Conservation (phyloP, 257 asterid genomes). For the Nicotiana undulata region DNA sequence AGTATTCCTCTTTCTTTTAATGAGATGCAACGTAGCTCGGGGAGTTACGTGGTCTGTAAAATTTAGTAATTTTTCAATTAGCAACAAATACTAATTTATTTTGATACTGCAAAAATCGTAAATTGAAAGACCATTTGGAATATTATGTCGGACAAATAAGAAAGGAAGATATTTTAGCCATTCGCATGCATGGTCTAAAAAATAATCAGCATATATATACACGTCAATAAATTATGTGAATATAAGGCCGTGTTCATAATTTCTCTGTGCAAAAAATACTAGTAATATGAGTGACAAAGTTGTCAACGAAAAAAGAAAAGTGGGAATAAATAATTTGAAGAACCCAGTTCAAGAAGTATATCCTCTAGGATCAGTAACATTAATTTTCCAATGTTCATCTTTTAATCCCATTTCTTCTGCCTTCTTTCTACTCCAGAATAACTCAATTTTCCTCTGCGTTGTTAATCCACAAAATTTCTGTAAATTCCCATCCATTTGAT, state of each 20-base stretch:
- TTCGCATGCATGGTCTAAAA: neutral
- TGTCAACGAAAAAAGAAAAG: neutral
- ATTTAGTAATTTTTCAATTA: neutral
- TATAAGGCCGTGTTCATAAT: neutral
- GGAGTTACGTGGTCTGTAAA: neutral
- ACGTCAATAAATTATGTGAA: neutral
- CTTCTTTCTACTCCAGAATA: constrained; percentile 50
- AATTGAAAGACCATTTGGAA: neutral
- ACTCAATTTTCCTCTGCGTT: constrained; percentile 45
- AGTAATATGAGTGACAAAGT: neutral
- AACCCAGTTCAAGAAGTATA: neutral
- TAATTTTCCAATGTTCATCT: constrained; percentile 59
- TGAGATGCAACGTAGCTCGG: neutral
- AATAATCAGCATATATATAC: neutral
- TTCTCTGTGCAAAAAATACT: neutral
- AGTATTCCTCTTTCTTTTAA: neutral
- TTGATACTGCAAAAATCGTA: neutral
- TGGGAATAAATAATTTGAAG: neutral
- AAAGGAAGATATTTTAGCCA: neutral
- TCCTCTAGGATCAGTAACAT: constrained; percentile 65
- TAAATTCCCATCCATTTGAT: constrained; percentile 52
- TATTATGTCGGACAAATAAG: neutral
- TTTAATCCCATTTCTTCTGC: constrained; percentile 40
- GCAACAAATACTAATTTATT: neutral
- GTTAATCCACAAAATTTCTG: constrained; percentile 45